Percentiles rank a stretch among this genome's conserved stretches.
Evolutionary conservation across 441 rosid genomes (phyloP).

Genomic region (Populus hybrid): DNA sequence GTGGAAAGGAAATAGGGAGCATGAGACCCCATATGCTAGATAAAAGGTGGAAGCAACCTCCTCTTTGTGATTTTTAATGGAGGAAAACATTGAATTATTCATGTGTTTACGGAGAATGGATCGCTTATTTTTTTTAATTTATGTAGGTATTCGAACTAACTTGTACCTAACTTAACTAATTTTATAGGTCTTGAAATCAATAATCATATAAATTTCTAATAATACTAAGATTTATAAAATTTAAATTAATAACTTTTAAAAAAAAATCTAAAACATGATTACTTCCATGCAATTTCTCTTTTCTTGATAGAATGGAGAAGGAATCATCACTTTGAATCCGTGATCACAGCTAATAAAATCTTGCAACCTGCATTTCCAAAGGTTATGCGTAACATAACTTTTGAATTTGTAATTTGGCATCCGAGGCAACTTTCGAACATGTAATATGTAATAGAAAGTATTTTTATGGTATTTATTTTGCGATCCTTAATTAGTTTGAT

Average conservation of each 20-base stretch:
- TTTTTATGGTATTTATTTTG: background rate
- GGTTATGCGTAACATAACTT: background rate
- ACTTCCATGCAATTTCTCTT: rapidly evolving
- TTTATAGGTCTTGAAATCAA: too few species aligned
- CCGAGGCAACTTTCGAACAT: too few species aligned
- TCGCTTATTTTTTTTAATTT: too few species aligned
- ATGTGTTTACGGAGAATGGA: background rate
- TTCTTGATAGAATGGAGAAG: background rate
- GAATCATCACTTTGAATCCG: background rate
- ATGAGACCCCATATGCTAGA: background rate
- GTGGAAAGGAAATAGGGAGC: background rate
- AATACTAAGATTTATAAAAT: rapidly evolving
- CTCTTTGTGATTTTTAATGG: background rate
- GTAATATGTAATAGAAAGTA: background rate
- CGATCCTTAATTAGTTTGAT: background rate
- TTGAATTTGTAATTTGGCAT: too few species aligned
- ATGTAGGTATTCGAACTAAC: rapidly evolving
- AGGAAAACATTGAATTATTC: too few species aligned
- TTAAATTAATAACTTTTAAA: rapidly evolving
- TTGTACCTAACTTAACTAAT: rapidly evolving
- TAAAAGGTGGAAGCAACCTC: background rate
- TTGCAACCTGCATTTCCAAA: background rate
- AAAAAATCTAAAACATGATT: too few species aligned
- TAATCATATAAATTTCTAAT: too few species aligned
- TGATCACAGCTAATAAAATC: background rate